Evolutionary conservation across 495 filamentous ascomycete genomes (phyloP).

Genomic region (Hyaloscypha bicolor): DNA sequence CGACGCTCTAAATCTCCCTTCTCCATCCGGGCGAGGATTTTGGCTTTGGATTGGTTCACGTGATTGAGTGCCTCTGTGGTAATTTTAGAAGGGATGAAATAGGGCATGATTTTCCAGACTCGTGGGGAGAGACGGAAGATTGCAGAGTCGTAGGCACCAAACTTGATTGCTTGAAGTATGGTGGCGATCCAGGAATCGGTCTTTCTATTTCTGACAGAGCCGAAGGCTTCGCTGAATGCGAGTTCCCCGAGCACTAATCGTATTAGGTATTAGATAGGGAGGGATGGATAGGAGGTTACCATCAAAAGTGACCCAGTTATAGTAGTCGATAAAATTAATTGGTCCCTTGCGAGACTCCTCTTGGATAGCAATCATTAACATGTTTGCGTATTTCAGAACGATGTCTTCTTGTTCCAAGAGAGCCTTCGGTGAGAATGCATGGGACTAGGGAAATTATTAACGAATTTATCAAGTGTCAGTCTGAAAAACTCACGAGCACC

Average conservation of each 20-base stretch:
- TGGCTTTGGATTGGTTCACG: background rate
- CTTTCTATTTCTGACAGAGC: conserved; percentile 45
- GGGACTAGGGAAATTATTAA: conserved; percentile 24
- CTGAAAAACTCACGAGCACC: conserved; percentile 36
- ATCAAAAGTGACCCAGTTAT: conserved; percentile 50
- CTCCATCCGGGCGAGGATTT: background rate
- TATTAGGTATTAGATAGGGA: too few species aligned
- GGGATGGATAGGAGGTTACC: conserved; percentile 26
- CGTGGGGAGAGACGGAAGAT: background rate
- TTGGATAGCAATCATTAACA: conserved; percentile 42
- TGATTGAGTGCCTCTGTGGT: background rate
- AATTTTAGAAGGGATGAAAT: background rate
- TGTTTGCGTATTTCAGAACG: conserved; percentile 45
- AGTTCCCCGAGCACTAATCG: conserved; percentile 55
- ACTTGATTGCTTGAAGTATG: conserved; percentile 36
- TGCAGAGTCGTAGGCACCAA: conserved; percentile 7
- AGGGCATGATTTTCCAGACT: background rate
- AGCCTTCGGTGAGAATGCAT: conserved; percentile 54
- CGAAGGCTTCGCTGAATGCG: conserved; percentile 53
- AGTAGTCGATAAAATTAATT: conserved; percentile 52
- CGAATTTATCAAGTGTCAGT: background rate
- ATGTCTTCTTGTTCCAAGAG: conserved; percentile 50
- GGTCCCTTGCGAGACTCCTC: conserved; percentile 12
- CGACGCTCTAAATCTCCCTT: conserved; percentile 31
- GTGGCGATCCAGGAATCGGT: conserved; percentile 48